phyloP scores from a whole-genome alignment of 768 basidiomycete species.

The Leucocoprinus leucothites region DNA sequence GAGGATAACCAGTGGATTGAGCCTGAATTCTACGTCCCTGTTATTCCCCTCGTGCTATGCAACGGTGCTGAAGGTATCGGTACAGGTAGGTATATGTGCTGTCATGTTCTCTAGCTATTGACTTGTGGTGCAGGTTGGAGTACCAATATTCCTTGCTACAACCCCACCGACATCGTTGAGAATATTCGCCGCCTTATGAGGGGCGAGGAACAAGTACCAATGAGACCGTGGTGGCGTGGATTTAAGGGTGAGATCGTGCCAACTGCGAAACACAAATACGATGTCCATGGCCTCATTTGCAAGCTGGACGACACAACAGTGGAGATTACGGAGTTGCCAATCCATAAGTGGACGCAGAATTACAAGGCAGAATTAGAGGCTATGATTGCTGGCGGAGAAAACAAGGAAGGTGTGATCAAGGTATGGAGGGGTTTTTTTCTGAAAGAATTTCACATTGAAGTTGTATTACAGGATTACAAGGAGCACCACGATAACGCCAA shows the following conservation, averaged over 20 bases:
- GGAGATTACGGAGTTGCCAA: constrained; percentile 92
- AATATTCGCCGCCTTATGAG: constrained; percentile 87
- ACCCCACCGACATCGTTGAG: constrained; percentile 84
- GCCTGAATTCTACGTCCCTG: constrained; percentile 92
- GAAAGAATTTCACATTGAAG: neutral
- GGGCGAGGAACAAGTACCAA: constrained; percentile 76
- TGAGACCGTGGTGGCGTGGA: constrained; percentile 98
- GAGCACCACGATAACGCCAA: constrained; percentile 94
- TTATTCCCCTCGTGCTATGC: constrained; percentile 83
- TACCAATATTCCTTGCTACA: constrained; percentile 87
- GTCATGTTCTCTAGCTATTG: neutral
- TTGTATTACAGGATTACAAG: constrained; percentile 77
- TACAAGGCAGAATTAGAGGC: constrained; percentile 91
- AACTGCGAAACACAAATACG: constrained; percentile 81
- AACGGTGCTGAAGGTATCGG: constrained; percentile 98
- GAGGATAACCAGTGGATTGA: constrained; percentile 89
- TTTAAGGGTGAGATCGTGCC: constrained; percentile 87
- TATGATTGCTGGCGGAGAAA: constrained; percentile 62
- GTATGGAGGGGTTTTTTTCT: constrained; percentile 29
- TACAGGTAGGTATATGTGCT: constrained; percentile 58
- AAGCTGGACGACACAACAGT: constrained; percentile 88
- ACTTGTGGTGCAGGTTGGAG: constrained; percentile 78
- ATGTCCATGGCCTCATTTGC: constrained; percentile 66
- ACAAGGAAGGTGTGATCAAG: constrained; percentile 66
- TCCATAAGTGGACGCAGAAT: constrained; percentile 90